Base-by-base conservation (phyloP, 2,329 filamentous ascomycete species). In the Epichloe brachyelytri region DNA sequence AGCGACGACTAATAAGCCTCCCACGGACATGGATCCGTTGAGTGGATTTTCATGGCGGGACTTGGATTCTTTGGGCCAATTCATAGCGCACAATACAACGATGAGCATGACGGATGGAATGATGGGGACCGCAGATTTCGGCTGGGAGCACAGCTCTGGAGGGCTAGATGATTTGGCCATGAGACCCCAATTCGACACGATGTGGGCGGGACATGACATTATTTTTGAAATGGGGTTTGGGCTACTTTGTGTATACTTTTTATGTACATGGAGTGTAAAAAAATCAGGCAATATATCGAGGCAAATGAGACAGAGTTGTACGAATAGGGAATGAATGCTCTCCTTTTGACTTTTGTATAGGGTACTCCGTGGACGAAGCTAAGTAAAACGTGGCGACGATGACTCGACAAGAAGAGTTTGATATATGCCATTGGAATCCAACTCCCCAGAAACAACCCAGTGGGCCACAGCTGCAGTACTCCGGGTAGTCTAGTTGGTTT, bases 11-110 rank as follows among this genome's bases (percentile, higher is more conserved):
- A 14, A 11, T 6, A 52, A 50, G 12, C 19, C 46, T 5, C 20
- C 46, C 56, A 67, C 61, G 58, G 71, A 52, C 66, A 68, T 61
- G 67, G 71, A 61, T 66, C 71, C 48, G 1, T 67, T 73, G 2
- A 76, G 79, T 48, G 75, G 78, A 43, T 82, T 82, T 62, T 80
- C 77, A 0, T 82, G 79, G 79, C 68, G 79, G 1, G 77, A 82
- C 58, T 64, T 82, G 5, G 75, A 77, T 52, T 78, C 78, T 2
- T 72, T 82, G 2, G 77, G 77, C 0, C 77, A 81, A 54, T 80
- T 77, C 53, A 68, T 68, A 43, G 60, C 58, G 11, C 59, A 57
- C 43, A 58, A 62, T 34, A 56, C 57, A 20, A 47, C 59, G 3
- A 54, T 58, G 3, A 54, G 52, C 46, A 54, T 57, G 38, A 50